These are phyloP conservation scores for Barnettozyma sp. DNA, from an alignment of 805 yeast genomes.

Conservation along the genomic window DNA sequence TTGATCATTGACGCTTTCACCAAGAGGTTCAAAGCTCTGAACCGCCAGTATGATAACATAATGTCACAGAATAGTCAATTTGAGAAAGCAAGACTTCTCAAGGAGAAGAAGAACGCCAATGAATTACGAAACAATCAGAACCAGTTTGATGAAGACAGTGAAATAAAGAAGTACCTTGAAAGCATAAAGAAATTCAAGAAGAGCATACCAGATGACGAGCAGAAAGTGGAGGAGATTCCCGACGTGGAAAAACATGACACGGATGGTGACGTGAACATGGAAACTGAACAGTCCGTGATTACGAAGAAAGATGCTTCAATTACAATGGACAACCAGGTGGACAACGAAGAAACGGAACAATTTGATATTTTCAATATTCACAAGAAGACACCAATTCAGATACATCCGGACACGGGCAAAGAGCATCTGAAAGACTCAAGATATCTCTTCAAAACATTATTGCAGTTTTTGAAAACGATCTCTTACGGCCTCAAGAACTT, in stretches of 20 bases:
- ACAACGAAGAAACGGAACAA: constrained; percentile 5
- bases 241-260: constrained; percentile 12
- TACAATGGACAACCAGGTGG: constrained; percentile 10
- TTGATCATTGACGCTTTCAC: constrained; percentile 84
- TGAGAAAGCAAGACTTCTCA: constrained; percentile 37
- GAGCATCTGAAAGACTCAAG: constrained; percentile 85
- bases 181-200: constrained; percentile 15
- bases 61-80: constrained; percentile 53
- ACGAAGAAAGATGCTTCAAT: constrained; percentile 16
- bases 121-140: constrained; percentile 24
- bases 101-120: constrained; percentile 35
- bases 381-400: constrained; percentile 50
- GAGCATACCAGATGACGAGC: not conserved
- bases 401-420: constrained; percentile 37
- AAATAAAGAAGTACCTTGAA: constrained; percentile 26
- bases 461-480: constrained; percentile 85
- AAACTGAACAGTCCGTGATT: too few species aligned
- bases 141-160: constrained; percentile 33
- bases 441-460: constrained; percentile 75
- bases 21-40: constrained; percentile 69
- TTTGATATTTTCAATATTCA: constrained; percentile 41
- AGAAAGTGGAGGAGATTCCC: not conserved
- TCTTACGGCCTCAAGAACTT: constrained; percentile 84
- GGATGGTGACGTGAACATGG: constrained; percentile 28
- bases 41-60: constrained; percentile 61